These are phyloP conservation scores for Cornus controversa DNA, from an alignment of 148 eudicot genomes.

Conservation along the genomic window DNA sequence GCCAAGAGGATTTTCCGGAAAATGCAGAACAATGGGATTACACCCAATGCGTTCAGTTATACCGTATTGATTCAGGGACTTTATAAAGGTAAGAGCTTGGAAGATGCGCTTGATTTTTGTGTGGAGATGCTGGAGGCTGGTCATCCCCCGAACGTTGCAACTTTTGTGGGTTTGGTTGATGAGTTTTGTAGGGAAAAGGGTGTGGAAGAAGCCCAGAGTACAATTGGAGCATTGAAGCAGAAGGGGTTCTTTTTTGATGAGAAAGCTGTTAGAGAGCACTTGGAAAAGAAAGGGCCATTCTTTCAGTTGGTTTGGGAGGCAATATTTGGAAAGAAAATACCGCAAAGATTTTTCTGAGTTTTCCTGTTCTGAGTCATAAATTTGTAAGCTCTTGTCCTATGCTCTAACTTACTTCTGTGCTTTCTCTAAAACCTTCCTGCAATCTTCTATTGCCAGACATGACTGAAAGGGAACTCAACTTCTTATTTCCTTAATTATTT, in stretches of 20 bases:
- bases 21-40: constrained; percentile 71
- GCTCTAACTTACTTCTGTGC: constrained; percentile 2
- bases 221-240: constrained; percentile 43
- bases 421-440: background rate
- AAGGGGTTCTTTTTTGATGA: constrained; percentile 72
- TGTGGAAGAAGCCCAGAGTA: constrained; percentile 60
- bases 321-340: constrained; percentile 59
- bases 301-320: constrained; percentile 83
- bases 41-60: constrained; percentile 80
- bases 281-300: constrained; percentile 72
- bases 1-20: constrained; percentile 78
- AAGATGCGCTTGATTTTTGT: constrained; percentile 61
- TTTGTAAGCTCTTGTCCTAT: constrained; percentile 14
- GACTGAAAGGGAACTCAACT: background rate
- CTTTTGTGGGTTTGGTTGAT: constrained; percentile 67
- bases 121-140: constrained; percentile 85
- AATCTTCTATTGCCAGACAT: background rate
- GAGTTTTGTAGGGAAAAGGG: constrained; percentile 77
- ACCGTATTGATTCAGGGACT: constrained; percentile 63
- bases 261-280: constrained; percentile 61
- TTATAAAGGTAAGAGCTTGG: constrained; percentile 52
- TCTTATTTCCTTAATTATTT: background rate
- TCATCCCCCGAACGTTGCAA: constrained; percentile 63
- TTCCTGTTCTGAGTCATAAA: background rate
- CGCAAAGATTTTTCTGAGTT: constrained; percentile 25